These are phyloP conservation scores for Cercospora janseana DNA, from an alignment of 2,329 filamentous ascomycete species.

Conservation along the genomic window DNA sequence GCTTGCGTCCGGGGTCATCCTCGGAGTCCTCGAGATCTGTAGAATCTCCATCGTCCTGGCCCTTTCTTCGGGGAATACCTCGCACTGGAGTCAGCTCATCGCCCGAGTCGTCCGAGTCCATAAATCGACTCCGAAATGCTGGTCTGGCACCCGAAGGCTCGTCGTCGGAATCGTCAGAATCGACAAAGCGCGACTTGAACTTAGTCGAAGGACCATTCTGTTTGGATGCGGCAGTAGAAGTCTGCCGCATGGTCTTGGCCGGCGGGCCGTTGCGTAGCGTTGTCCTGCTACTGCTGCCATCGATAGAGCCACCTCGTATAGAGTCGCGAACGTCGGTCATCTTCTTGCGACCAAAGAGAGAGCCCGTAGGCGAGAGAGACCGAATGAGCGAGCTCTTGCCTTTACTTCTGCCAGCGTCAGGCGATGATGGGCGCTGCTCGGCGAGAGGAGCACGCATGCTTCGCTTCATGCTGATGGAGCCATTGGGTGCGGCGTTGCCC, in stretches of 20 bases:
- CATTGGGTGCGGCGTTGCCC: conserved; percentile 20
- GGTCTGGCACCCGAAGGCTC: conserved; percentile 26
- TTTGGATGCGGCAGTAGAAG: conserved; percentile 7
- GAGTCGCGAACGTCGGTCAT: conserved; percentile 29
- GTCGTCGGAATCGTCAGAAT: conserved; percentile 61
- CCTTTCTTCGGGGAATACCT: conserved; percentile 58
- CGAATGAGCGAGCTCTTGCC: conserved; percentile 53
- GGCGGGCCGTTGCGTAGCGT: conserved; percentile 24
- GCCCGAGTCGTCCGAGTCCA: conserved; percentile 54
- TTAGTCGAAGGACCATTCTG: conserved; percentile 18
- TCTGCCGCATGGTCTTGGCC: conserved; percentile 10
- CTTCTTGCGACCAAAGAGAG: conserved; percentile 45
- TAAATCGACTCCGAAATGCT: conserved; percentile 49
- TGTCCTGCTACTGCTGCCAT: conserved; percentile 24
- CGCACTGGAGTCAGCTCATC: conserved; percentile 55
- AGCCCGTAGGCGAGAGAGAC: conserved; percentile 65
- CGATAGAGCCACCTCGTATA: conserved; percentile 31
- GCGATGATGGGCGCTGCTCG: conserved; percentile 43
- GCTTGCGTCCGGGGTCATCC: conserved; percentile 35
- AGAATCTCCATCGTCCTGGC: conserved; percentile 57
- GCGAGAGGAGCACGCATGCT: conserved; percentile 62
- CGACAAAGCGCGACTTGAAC: conserved; percentile 60
- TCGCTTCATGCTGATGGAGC: conserved; percentile 55
- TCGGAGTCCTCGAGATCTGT: conserved; percentile 51
- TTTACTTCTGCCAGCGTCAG: conserved; percentile 32